Evolutionary conservation across 305 asterid genomes (phyloP), one percentile per base, ranked within the genome.

Genomic region (Lippia alba): DNA sequence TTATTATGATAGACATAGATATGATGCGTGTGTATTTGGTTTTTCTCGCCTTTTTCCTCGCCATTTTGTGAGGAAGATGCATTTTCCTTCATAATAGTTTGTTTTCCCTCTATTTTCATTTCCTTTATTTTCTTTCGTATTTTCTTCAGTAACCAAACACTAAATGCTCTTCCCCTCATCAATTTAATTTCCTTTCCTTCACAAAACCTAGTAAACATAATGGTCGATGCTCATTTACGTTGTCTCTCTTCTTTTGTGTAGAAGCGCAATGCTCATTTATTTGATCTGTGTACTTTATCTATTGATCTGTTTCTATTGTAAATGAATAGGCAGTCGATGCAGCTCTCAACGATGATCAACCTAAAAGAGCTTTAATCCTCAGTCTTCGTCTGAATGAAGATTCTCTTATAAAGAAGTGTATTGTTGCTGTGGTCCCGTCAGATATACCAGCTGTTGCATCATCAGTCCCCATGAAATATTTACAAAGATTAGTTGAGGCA

Each of bases 331-430:
- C 96, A 4, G 94, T 91, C 61, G 95, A 87, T 74, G 91, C 83
- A 73, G 99, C 99, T 63, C 77, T 94, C 4, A 76, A 74, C 61
- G 91, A 84, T 53, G 83, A 79, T 75, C 87, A 91, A 77, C 84
- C 89, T 12, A 81, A 62, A 76, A 83, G 92, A 75, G 99, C 99
- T 59, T 30, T 94, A 77, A 82, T 91, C 70, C 97, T 94, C 60
- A 88, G 99, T 74, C 89, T 94, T 68, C 97, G 99, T 14, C 74
- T 94, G 79, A 94, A 94, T 55, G 99, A 94, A 80, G 99, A 91
- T 76, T 58, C 81, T 58, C 78, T 88, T 56, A 90, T 94, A 73
- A 89, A 92, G 89, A 94, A 86, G 86, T 91, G 97, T 72, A 78
- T 94, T 36, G 67, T 87, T 56, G 61, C 94, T 55, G 94, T 94